These are phyloP conservation scores for Leccinellum rugosiceps DNA, from an alignment of 768 basidiomycete genomes.

Conservation along the genomic window DNA sequence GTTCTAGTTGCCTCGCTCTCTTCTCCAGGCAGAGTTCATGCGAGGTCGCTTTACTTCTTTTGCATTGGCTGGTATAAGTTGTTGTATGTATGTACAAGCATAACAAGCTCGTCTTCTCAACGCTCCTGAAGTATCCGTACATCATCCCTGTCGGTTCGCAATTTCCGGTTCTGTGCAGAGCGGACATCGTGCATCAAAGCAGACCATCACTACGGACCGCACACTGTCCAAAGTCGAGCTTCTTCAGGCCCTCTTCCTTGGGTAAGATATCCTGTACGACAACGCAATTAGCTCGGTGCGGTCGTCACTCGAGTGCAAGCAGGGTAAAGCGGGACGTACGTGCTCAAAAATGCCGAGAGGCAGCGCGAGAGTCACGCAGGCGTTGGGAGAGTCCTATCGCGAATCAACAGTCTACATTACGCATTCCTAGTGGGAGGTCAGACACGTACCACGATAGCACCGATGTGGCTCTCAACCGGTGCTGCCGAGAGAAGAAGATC, in stretches of 20 bases:
- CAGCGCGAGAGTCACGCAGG: constrained; percentile 70
- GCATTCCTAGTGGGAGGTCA: background rate
- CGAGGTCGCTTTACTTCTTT: background rate
- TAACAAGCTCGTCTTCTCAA: background rate
- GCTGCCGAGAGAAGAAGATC: constrained; percentile 68
- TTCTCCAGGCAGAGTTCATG: no score
- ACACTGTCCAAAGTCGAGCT: constrained; percentile 59
- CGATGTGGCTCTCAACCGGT: constrained; percentile 66
- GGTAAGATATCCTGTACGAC: constrained; percentile 60
- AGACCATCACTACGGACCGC: constrained; percentile 64
- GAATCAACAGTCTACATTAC: background rate
- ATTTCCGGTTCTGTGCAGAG: background rate
- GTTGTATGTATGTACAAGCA: background rate
- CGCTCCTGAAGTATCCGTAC: background rate
- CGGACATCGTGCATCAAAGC: constrained; percentile 23
- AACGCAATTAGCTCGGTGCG: background rate
- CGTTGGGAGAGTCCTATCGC: constrained; percentile 68
- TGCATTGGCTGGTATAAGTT: background rate
- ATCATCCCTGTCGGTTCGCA: background rate
- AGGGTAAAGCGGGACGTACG: constrained; percentile 34
- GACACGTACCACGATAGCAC: constrained; percentile 57
- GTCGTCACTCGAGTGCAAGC: background rate
- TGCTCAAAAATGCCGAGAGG: constrained; percentile 78
- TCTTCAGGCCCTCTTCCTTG: constrained; percentile 57
- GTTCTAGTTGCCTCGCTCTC: no score